phyloP scores from a whole-genome alignment of 1,284 basidiomycete genomes.

The Austroboletus niveus region DNA sequence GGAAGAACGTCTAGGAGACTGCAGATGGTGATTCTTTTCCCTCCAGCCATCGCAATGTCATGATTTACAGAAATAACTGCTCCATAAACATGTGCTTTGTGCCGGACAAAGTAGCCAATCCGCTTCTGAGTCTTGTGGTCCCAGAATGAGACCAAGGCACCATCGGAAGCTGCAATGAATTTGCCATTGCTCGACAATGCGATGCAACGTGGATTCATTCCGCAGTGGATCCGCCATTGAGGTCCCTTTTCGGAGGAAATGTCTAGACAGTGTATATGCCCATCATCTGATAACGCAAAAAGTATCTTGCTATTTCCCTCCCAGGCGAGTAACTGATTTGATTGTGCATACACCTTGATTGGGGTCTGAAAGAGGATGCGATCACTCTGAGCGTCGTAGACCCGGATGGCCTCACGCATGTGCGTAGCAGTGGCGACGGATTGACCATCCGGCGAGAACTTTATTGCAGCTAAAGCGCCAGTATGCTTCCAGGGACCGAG shows the following conservation, averaged over 20 bases:
- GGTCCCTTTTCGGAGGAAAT: background rate
- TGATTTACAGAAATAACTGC: background rate
- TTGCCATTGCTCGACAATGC: background rate
- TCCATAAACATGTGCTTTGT: background rate
- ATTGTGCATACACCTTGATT: background rate
- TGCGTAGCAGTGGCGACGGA: background rate
- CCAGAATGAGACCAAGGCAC: background rate
- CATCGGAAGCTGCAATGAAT: background rate
- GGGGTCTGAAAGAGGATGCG: background rate
- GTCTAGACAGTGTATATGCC: background rate
- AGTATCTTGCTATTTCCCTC: background rate
- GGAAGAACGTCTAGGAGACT: background rate
- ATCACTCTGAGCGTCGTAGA: background rate
- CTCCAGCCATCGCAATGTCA: background rate
- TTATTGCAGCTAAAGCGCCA: background rate
- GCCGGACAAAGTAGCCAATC: background rate
- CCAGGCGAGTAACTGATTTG: background rate
- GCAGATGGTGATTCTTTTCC: background rate
- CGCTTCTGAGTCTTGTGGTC: background rate
- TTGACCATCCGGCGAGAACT: background rate
- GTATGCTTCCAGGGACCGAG: background rate
- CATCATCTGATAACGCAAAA: background rate
- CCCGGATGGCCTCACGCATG: background rate
- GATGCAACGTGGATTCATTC: background rate
- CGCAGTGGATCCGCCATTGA: background rate